Evolutionary conservation across 768 basidiomycete genomes (phyloP).

Genomic region (Suillus spraguei): DNA sequence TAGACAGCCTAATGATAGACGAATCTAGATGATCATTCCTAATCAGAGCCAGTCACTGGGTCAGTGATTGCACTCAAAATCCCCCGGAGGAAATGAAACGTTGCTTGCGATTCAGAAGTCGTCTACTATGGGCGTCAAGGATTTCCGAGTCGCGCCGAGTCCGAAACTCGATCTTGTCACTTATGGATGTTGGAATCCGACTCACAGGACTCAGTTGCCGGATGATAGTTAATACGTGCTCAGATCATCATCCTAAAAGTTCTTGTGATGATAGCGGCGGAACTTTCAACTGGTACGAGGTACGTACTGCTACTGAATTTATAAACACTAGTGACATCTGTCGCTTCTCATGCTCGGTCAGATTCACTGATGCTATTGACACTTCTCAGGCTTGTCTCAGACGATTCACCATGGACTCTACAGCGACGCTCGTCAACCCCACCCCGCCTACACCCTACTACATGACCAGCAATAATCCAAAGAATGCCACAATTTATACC

Average conservation of each 20-base stretch:
- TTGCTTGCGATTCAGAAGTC: background rate
- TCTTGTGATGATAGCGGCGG: background rate
- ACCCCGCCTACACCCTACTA: constrained; percentile 31
- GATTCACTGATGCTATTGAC: background rate
- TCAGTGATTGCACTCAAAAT: background rate
- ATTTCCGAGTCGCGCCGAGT: background rate
- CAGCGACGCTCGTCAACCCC: constrained; percentile 28
- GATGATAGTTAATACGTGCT: background rate
- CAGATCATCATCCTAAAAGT: background rate
- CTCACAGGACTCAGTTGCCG: background rate
- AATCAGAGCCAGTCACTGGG: background rate
- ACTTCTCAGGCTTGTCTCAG: background rate
- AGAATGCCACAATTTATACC: constrained; percentile 23
- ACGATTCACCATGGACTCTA: constrained; percentile 27
- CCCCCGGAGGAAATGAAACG: background rate
- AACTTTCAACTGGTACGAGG: background rate
- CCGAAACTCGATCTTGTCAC: background rate
- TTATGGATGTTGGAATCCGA: constrained; percentile 3
- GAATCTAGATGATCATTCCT: background rate
- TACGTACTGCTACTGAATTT: background rate
- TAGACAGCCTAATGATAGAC: background rate
- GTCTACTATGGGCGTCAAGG: background rate
- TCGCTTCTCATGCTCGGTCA: background rate
- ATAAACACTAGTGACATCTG: background rate
- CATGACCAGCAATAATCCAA: constrained; percentile 23